Base-by-base conservation (phyloP, 2,329 filamentous ascomycete species). In the Botrytis aclada region DNA sequence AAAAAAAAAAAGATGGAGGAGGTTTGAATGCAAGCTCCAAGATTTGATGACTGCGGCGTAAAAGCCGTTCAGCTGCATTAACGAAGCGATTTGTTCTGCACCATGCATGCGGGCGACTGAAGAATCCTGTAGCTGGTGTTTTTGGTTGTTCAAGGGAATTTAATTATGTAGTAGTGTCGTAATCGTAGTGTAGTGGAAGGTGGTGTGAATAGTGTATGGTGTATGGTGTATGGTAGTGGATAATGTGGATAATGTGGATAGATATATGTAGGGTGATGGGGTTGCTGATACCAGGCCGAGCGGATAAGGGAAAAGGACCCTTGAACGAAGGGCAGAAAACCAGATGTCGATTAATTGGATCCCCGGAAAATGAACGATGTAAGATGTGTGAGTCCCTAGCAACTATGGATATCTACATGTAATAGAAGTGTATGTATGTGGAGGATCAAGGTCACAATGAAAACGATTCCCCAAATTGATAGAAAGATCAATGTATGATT, bases 21-120 rank as follows among this genome's bases (percentile, higher is more conserved):
- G 66, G 39, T 66, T 51, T 25, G 54, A 12, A 56, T 67, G 65
- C 71, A 70, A 58, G 71, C 71, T 72, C 47, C 70, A 69, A 61
- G 65, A 56, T 62, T 67, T 67, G 63, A 58, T 63, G 58, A 63
- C 34, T 62, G 65, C 65, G 65, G 71, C 66, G 45, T 39, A 70
- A 34, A 60, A 63, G 71, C 71, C 71, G 65, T 72, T 72, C 65
- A 72, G 71, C 65, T 72, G 71, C 71, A 72, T 72, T 69, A 70
- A 70, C 65, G 66, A 72, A 69, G 41, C 51, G 70, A 72, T 67
- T 72, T 34, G 47, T 39, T 72, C 70, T 72, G 70, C 70, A 72
- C 70, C 71, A 72, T 72, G 71, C 71, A 72, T 69, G 65, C 65
- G 71, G 65, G 58, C 34, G 37, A 58, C 43, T 70, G 51, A 29